Evolutionary conservation across 768 basidiomycete genomes (phyloP).

Genomic region (Bullera alba): DNA sequence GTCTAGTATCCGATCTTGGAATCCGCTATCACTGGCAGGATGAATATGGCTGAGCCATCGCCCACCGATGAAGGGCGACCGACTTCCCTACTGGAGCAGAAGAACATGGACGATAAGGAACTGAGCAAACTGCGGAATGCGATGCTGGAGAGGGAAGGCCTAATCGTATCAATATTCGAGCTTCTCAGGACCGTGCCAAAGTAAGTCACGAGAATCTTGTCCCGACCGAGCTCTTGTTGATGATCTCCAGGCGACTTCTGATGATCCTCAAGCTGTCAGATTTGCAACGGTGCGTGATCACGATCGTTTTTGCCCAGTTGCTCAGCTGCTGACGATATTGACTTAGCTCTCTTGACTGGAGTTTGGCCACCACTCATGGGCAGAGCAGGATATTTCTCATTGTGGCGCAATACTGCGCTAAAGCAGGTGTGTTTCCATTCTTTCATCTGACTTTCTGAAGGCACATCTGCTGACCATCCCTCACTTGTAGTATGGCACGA

Average conservation of each 20-base stretch:
- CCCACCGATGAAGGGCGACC: slow-evolving; percentile 11
- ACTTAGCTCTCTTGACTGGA: slow-evolving; percentile 67
- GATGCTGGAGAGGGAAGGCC: slow-evolving; percentile 71
- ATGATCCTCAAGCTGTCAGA: slow-evolving; percentile 61
- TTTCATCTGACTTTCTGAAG: neutral
- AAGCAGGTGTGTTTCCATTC: slow-evolving; percentile 37
- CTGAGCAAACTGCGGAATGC: slow-evolving; percentile 74
- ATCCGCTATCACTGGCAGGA: slow-evolving; percentile 80
- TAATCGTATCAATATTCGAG: slow-evolving; percentile 77
- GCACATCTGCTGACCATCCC: slow-evolving; percentile 49
- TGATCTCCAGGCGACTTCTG: slow-evolving; percentile 48
- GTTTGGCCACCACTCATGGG: slow-evolving; percentile 69
- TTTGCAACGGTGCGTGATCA: slow-evolving; percentile 57
- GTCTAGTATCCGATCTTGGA: slow-evolving; percentile 85
- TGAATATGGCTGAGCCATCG: slow-evolving; percentile 55
- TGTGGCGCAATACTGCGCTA: slow-evolving; percentile 76
- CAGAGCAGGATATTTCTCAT: slow-evolving; percentile 83
- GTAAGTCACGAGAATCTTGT: slow-evolving; percentile 50
- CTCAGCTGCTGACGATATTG: too few relatives aligned
- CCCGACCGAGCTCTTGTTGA: slow-evolving; percentile 55
- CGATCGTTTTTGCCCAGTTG: neutral
- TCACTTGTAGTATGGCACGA: slow-evolving; percentile 56
- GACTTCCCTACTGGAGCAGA: slow-evolving; percentile 26
- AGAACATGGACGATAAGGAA: slow-evolving; percentile 57
- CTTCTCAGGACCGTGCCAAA: slow-evolving; percentile 79